A percentile compares a stretch with the other conserved stretches of the same genome.
Evolutionary conservation across 139 green algal species (phyloP).

Genomic region (Haematococcus lacustris): DNA sequence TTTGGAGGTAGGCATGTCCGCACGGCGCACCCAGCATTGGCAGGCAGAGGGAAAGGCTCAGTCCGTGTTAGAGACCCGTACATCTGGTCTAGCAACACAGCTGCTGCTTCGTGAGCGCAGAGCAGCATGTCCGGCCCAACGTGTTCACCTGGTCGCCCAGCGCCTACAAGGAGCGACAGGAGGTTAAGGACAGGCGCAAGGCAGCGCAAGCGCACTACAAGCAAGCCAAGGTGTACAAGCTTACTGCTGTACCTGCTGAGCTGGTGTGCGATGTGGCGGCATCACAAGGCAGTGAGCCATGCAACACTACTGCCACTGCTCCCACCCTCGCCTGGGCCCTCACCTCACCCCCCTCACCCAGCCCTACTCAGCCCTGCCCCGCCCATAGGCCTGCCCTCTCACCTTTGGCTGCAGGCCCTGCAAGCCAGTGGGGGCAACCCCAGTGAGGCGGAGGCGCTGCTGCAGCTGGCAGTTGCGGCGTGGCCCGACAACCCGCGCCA

Average conservation of each 20-base stretch:
- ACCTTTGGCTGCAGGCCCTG: neutral
- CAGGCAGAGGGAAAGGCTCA: no score
- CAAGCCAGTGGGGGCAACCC: neutral
- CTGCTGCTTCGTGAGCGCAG: no score
- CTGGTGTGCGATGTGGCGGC: no score
- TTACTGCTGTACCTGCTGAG: no score
- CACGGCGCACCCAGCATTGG: no score
- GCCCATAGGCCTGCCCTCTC: no score
- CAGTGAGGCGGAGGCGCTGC: conserved; percentile 11
- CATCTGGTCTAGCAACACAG: no score
- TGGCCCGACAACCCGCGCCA: conserved; percentile 22
- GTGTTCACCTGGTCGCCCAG: conserved; percentile 18
- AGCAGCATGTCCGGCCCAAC: conserved; percentile 22
- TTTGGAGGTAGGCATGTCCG: no score
- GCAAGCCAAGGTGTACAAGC: conserved; percentile 14
- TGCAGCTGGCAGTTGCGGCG: conserved; percentile 16
- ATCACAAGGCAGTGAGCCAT: no score
- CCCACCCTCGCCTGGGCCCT: neutral
- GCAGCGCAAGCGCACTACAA: conserved; percentile 7
- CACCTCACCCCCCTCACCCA: neutral
- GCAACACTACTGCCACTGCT: no score
- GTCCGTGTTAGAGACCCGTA: no score
- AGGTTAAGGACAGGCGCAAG: conserved; percentile 13
- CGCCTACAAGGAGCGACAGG: conserved; percentile 12
- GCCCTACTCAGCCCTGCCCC: neutral